Conservation (phyloP, 164 flowering plant genomes). For the Sextonia rubra region DNA sequence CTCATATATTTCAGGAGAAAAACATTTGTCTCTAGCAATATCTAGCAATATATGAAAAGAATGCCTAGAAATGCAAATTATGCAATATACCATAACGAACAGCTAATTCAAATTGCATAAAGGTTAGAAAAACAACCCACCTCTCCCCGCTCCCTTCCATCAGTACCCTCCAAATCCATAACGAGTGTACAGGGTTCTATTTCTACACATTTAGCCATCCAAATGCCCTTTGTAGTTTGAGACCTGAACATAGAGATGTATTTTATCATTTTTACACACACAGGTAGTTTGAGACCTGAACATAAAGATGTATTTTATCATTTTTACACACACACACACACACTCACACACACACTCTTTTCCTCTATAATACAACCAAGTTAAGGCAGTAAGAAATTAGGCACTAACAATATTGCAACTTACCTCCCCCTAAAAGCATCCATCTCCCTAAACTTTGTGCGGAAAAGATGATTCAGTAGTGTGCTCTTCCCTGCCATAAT, state of each 20-base stretch:
- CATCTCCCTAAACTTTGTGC: slow-evolving; percentile 92
- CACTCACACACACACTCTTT: not conserved
- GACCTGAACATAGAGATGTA: slow-evolving; percentile 43
- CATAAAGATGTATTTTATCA: not conserved
- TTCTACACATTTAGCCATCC: slow-evolving; percentile 82
- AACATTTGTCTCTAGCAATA: not conserved
- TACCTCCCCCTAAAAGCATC: slow-evolving; percentile 94
- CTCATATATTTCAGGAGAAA: not conserved
- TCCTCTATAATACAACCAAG: not conserved
- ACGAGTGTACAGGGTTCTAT: slow-evolving; percentile 90
- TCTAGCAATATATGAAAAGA: not conserved
- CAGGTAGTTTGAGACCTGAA: slow-evolving; percentile 86
- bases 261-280: not conserved
- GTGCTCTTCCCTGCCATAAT: slow-evolving; percentile 81
- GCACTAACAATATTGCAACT: slow-evolving; percentile 5
- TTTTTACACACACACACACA: not conserved
- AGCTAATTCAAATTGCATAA: not conserved
- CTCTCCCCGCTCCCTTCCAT: slow-evolving; percentile 99
- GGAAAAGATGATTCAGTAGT: slow-evolving; percentile 71
- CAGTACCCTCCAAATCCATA: slow-evolving; percentile 98
- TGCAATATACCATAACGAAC: not conserved
- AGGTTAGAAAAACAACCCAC: slow-evolving; percentile 20
- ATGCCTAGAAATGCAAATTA: not conserved
- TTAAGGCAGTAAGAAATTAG: not conserved
- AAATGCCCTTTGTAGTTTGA: slow-evolving; percentile 95